Evolutionary conservation across 2,329 filamentous ascomycete genomes (phyloP).

Genomic region (Nigrospora osmanthi): DNA sequence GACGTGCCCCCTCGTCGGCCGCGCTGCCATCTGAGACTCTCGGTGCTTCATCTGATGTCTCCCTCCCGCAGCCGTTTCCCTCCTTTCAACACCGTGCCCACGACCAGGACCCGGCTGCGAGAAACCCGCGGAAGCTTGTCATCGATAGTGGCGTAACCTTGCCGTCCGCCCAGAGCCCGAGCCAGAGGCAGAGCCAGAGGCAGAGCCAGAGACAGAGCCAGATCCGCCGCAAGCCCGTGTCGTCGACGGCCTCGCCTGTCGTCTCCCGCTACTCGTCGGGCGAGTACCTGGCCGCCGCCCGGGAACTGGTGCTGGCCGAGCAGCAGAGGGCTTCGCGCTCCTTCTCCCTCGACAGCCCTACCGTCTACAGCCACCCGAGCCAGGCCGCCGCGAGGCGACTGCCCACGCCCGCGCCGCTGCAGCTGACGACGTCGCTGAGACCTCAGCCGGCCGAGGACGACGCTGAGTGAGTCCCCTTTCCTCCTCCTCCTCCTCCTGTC

Average conservation of each 20-base stretch:
- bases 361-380: conserved; percentile 37
- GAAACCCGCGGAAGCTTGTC: conserved; percentile 21
- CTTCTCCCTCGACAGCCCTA: conserved; percentile 51
- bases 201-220: conserved; percentile 2
- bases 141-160: conserved; percentile 13
- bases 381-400: too few species aligned
- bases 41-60: conserved; percentile 28
- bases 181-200: conserved; percentile 13
- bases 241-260: conserved; percentile 43
- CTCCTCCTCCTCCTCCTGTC: too few species aligned
- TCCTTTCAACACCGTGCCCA: conserved; percentile 5
- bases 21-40: conserved; percentile 24
- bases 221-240: conserved; percentile 56
- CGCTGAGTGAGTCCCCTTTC: too few species aligned
- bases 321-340: conserved; percentile 46
- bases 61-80: conserved; percentile 14
- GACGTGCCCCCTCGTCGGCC: conserved; percentile 4
- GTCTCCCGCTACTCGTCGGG: conserved; percentile 39
- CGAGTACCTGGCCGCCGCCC: conserved; percentile 24
- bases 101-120: conserved; percentile 19
- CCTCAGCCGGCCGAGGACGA: too few species aligned
- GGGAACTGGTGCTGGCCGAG: conserved; percentile 39
- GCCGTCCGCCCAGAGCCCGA: conserved; percentile 13
- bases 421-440: conserved; percentile 11
- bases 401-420: too few species aligned